phyloP scores from a whole-genome alignment of 805 yeast genomes.

The Geotrichum ghanense region DNA sequence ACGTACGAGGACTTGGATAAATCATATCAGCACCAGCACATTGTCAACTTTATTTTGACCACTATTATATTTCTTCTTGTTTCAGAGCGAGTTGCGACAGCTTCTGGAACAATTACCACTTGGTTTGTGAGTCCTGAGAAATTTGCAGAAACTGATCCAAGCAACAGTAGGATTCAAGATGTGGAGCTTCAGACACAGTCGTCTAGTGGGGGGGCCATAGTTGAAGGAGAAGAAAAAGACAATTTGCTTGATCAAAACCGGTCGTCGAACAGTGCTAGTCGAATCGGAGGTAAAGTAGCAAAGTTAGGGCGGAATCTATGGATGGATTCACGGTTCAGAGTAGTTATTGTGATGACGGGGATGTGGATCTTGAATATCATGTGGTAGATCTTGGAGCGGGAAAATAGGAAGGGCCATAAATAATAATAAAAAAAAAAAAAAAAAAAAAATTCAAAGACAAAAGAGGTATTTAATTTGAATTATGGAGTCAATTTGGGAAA shows the following conservation, averaged over 20 bases:
- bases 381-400: no score
- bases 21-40: background rate
- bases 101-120: background rate
- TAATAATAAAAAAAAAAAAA: no score
- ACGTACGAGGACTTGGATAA: background rate
- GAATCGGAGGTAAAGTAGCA: background rate
- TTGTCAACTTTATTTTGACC: background rate
- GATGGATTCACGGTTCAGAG: background rate
- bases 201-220: background rate
- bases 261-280: background rate
- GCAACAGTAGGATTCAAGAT: background rate
- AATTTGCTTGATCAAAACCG: background rate
- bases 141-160: background rate
- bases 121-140: constrained; percentile 1
- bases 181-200: background rate
- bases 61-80: constrained; percentile 1
- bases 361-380: background rate
- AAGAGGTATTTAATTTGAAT: no score
- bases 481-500: no score
- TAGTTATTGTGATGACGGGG: background rate
- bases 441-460: no score
- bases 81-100: background rate
- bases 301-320: background rate
- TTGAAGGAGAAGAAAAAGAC: background rate
- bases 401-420: no score